phyloP scores from a whole-genome alignment of 805 yeast genomes.

The Tetrapisispora phaffii region DNA sequence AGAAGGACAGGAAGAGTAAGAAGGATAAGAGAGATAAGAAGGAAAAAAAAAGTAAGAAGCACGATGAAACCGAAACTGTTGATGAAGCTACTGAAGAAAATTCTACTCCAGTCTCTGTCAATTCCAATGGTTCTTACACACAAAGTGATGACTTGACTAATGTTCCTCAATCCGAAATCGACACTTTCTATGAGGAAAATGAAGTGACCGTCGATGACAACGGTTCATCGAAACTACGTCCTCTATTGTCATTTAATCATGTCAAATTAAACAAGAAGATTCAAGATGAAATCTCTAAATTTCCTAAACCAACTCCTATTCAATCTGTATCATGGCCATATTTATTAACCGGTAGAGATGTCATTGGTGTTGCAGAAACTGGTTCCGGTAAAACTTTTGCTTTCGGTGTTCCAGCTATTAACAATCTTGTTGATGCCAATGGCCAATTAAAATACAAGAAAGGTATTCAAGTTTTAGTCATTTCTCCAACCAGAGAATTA shows the following conservation, averaged over 20 bases:
- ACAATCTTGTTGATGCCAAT: constrained; percentile 39
- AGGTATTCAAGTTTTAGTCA: constrained; percentile 66
- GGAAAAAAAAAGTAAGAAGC: constrained; percentile 28
- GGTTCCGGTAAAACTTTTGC: constrained; percentile 98
- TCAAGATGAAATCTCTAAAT: constrained; percentile 52
- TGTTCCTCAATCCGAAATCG: constrained; percentile 46
- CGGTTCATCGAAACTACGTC: constrained; percentile 41
- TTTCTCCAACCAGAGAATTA: constrained; percentile 95
- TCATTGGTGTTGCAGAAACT: constrained; percentile 95
- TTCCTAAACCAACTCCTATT: constrained; percentile 89
- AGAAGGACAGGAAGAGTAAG: constrained; percentile 25
- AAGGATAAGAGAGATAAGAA: constrained; percentile 26
- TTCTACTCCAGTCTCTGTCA: neutral
- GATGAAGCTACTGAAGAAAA: constrained; percentile 2
- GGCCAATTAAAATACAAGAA: constrained; percentile 19
- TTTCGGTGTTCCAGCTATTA: constrained; percentile 93
- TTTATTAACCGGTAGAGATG: constrained; percentile 66
- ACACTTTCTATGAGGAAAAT: constrained; percentile 53
- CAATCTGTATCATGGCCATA: constrained; percentile 95
- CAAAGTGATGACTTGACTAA: constrained; percentile 34
- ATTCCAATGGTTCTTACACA: constrained; percentile 22
- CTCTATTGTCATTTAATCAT: constrained; percentile 58
- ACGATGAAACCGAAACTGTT: constrained; percentile 23
- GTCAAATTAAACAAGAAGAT: constrained; percentile 49
- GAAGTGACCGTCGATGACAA: constrained; percentile 77